Base-by-base conservation (phyloP, 352 stramenopile species). In the Phytophthora parvispora region DNA sequence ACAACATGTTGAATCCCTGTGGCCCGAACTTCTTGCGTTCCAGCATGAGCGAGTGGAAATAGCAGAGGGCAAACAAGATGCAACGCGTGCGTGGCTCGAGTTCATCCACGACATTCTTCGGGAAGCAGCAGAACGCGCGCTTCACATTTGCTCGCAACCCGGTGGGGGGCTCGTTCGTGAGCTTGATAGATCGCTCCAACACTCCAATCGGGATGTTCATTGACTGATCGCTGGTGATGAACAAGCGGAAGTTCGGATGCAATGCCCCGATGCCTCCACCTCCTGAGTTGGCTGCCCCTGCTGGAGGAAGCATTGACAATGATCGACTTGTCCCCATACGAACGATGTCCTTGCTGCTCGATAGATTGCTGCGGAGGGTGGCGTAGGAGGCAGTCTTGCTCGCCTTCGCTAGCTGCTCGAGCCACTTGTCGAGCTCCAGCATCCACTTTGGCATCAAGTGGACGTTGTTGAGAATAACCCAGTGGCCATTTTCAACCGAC, bases 381-480 rank as follows among this genome's bases (percentile, higher is more conserved):
- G 80, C 78, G 18, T 82, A 86, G 0, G 84, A 89, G 0, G 79
- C 72, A 4, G 84, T 84, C 54, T 81, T 87, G 48, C 78, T 86
- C 9, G 70, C 83, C 40, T 92, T 89, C 0, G 80, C 72, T 54
- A 97, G 49, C 55, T 92, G 73, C 49, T 98, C 94, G 24, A 99
- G 83, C 84, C 97, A 92, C 49, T 97, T 92, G 67, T 99, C 95
- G 15, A 99, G 83, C 54, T 93, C 90, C 2, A 97, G 73, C 29
- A 99, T 87, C 97, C 96, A 99, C 53, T 83, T 90, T 0, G 96
- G 92, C 94, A 99, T 99, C 12, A 99, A 63, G 45, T 99, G 96
- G 16, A 98, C 92, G 67, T 99, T 98, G 77, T 98, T 97, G 34
- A 98, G 83, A 62, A 98, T 95, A 3, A 99, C 86, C 97, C 97